Conservation (phyloP, 2,329 filamentous ascomycete species). For the Karstenula rhodostoma region DNA sequence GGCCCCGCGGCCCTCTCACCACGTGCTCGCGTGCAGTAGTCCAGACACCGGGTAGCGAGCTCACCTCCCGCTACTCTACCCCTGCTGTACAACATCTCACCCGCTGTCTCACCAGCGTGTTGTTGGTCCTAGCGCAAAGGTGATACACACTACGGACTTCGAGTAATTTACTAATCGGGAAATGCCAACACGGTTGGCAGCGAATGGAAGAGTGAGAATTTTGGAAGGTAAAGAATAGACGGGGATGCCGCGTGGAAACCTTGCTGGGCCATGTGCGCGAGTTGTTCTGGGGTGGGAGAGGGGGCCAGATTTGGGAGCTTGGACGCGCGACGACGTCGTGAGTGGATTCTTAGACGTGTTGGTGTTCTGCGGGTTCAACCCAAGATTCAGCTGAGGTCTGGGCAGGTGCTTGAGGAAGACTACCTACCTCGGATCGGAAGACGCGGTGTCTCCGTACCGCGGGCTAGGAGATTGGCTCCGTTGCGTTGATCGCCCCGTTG, state of each 20-base stretch:
- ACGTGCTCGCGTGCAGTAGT: neutral
- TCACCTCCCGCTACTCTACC: neutral
- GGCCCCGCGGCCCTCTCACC: neutral
- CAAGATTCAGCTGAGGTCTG: too few species aligned
- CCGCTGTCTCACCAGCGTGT: neutral
- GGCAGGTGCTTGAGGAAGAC: too few species aligned
- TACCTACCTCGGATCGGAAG: too few species aligned
- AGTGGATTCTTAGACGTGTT: too few species aligned
- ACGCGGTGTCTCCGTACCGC: too few species aligned
- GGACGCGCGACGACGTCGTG: too few species aligned
- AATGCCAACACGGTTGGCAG: too few species aligned
- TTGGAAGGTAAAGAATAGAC: too few species aligned
- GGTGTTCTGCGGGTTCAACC: too few species aligned
- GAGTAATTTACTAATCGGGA: constrained; percentile 6
- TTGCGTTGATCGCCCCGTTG: too few species aligned
- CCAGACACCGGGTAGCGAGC: constrained; percentile 6
- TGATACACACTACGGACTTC: constrained; percentile 6
- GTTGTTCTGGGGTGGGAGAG: too few species aligned
- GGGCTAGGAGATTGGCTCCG: too few species aligned
- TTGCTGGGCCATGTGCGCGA: neutral
- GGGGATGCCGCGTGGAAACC: neutral
- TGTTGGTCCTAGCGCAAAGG: neutral
- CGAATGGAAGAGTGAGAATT: neutral
- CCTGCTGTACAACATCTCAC: neutral
- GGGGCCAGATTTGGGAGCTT: neutral